Evolutionary conservation across 331 rosid genomes (phyloP).

Genomic region (Telfairia occidentalis): DNA sequence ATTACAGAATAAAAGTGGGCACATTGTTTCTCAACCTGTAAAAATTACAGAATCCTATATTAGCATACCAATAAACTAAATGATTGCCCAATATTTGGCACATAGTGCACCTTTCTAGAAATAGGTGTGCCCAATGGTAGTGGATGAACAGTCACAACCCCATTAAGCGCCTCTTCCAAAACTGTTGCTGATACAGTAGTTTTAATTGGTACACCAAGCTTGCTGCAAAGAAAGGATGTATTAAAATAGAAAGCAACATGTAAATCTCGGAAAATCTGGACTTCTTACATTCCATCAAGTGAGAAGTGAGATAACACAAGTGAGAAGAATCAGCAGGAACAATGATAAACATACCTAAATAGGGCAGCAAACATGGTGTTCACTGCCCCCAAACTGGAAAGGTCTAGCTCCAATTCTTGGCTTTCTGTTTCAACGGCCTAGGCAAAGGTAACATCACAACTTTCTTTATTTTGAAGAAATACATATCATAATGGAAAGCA

Average conservation of each 20-base stretch:
- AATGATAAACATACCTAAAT: slow-evolving; percentile 47
- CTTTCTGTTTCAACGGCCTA: slow-evolving; percentile 89
- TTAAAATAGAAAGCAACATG: not conserved
- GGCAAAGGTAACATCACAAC: slow-evolving; percentile 10
- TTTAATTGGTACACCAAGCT: slow-evolving; percentile 97
- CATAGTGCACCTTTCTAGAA: slow-evolving; percentile 50
- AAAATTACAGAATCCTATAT: slow-evolving; percentile 12
- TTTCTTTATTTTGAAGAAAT: slow-evolving; percentile 6
- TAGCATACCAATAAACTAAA: not conserved
- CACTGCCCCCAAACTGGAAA: slow-evolving; percentile 87
- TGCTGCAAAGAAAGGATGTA: slow-evolving; percentile 30
- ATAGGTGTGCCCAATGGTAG: slow-evolving; percentile 55
- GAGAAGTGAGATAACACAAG: not conserved
- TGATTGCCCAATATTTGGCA: not conserved
- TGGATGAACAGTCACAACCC: slow-evolving; percentile 51
- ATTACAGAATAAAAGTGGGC: slow-evolving; percentile 87
- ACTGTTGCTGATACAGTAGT: slow-evolving; percentile 88
- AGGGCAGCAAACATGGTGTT: slow-evolving; percentile 99
- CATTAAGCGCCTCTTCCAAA: slow-evolving; percentile 92
- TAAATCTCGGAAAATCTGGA: not conserved
- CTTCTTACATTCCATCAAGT: not conserved
- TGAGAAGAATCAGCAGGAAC: not conserved
- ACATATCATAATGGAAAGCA: not conserved
- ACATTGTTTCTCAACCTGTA: slow-evolving; percentile 94
- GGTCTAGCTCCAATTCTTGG: slow-evolving; percentile 95